Evolutionary conservation across 1,284 basidiomycete species (phyloP).

Genomic region (Boletellus dicymbophilus): DNA sequence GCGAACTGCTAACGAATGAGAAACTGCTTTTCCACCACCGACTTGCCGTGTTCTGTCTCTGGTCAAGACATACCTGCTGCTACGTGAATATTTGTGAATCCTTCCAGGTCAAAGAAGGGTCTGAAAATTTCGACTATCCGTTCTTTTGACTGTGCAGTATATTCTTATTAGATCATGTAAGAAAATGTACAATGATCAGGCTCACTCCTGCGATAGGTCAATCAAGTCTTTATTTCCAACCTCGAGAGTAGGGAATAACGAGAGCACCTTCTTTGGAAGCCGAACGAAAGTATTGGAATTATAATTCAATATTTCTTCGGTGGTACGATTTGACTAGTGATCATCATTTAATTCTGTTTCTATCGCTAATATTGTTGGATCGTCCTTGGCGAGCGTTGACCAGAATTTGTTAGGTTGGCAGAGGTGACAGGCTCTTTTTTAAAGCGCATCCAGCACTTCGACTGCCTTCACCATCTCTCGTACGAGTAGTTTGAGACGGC

Average conservation of each 20-base stretch:
- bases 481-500: slow-evolving; percentile 30
- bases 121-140: background rate
- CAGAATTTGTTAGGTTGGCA: slow-evolving; percentile 5
- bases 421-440: slow-evolving; percentile 22
- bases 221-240: slow-evolving; percentile 29
- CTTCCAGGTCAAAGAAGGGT: slow-evolving; percentile 5
- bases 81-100: background rate
- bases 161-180: background rate
- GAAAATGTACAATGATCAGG: background rate
- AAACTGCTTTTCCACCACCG: background rate
- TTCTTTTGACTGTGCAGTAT: background rate
- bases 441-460: slow-evolving; percentile 23
- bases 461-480: slow-evolving; percentile 29
- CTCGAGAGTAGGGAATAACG: background rate
- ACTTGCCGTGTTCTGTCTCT: background rate
- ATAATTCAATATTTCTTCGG: slow-evolving; percentile 13
- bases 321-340: slow-evolving; percentile 6
- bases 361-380: background rate
- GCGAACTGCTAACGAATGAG: slow-evolving; percentile 17
- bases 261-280: background rate
- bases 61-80: background rate
- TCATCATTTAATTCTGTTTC: background rate
- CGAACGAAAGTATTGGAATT: background rate
- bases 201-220: slow-evolving; percentile 22
- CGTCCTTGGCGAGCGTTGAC: background rate